Conservation (phyloP, 2,329 filamentous ascomycete genomes). For the Neonectria hederae region DNA sequence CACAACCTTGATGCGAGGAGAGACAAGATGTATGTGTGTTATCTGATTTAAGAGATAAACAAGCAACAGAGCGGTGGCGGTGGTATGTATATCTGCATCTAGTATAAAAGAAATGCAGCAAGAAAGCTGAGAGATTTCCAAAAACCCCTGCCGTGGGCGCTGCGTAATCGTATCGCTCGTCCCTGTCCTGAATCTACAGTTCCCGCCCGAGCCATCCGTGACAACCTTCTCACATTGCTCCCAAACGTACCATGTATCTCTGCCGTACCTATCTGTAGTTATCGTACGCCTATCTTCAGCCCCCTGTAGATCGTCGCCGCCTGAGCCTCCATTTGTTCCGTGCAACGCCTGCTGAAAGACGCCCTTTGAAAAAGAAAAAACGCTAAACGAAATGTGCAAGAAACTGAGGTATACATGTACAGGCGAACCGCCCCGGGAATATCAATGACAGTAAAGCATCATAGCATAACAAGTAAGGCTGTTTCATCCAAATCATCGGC, state of each 20-base stretch:
- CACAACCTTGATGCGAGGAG: neutral
- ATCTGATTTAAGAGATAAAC: neutral
- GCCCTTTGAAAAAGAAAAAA: slow-evolving; percentile 5
- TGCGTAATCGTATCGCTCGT: slow-evolving; percentile 1
- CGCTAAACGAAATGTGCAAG: slow-evolving; percentile 13
- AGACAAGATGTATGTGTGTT: neutral
- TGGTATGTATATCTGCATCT: slow-evolving; percentile 19
- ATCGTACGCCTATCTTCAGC: slow-evolving; percentile 13
- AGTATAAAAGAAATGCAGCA: slow-evolving; percentile 14
- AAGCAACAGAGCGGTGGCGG: slow-evolving; percentile 13
- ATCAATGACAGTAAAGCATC: neutral
- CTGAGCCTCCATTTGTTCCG: neutral
- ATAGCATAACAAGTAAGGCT: slow-evolving; percentile 1
- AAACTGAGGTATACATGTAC: slow-evolving; percentile 1
- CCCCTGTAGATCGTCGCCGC: slow-evolving; percentile 10
- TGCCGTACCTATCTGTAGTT: neutral
- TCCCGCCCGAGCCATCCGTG: neutral
- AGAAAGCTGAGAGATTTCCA: slow-evolving; percentile 23
- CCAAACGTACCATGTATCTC: slow-evolving; percentile 1
- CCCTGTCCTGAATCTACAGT: slow-evolving; percentile 1
- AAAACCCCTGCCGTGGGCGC: neutral
- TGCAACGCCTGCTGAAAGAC: slow-evolving; percentile 20
- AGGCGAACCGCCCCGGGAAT: neutral
- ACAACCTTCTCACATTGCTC: neutral
- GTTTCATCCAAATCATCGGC: slow-evolving; percentile 7